phyloP scores from a whole-genome alignment of 1,284 basidiomycete species.

The Trametes polyzona region DNA sequence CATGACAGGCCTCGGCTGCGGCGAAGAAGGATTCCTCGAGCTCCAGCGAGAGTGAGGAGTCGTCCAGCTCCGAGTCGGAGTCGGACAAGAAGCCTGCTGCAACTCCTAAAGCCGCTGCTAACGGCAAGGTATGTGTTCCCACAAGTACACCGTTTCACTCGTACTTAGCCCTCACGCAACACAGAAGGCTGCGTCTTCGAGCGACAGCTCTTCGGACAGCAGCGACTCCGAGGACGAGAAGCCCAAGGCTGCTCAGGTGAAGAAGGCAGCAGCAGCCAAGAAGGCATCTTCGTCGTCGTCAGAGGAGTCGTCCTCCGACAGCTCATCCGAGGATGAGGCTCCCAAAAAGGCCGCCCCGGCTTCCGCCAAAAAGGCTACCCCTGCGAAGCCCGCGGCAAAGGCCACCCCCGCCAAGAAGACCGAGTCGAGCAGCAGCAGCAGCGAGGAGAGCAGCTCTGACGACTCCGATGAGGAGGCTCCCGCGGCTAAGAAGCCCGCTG shows the following conservation, averaged over 20 bases:
- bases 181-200: constrained; percentile 16
- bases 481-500: constrained; percentile 23
- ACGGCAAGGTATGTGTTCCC: constrained; percentile 27
- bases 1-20: constrained; percentile 20
- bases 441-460: constrained; percentile 22
- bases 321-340: constrained; percentile 36
- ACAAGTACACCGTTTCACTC: no score
- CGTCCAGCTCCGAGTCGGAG: constrained; percentile 35
- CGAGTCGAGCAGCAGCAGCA: constrained; percentile 21
- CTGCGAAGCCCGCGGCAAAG: constrained; percentile 32
- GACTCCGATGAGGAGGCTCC: constrained; percentile 40
- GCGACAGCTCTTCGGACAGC: constrained; percentile 24
- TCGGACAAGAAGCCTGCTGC: constrained; percentile 29
- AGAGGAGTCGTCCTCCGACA: constrained; percentile 17
- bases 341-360: constrained; percentile 35
- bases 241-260: constrained; percentile 43
- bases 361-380: constrained; percentile 38
- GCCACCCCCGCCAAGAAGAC: constrained; percentile 33
- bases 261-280: constrained; percentile 30
- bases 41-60: constrained; percentile 39
- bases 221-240: constrained; percentile 39
- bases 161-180: background rate
- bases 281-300: constrained; percentile 28
- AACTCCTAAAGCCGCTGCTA: constrained; percentile 22
- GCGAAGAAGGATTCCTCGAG: constrained; percentile 18